These are phyloP conservation scores for Tulasnella sp. DNA, from an alignment of 768 basidiomycete genomes.

Conservation along the genomic window DNA sequence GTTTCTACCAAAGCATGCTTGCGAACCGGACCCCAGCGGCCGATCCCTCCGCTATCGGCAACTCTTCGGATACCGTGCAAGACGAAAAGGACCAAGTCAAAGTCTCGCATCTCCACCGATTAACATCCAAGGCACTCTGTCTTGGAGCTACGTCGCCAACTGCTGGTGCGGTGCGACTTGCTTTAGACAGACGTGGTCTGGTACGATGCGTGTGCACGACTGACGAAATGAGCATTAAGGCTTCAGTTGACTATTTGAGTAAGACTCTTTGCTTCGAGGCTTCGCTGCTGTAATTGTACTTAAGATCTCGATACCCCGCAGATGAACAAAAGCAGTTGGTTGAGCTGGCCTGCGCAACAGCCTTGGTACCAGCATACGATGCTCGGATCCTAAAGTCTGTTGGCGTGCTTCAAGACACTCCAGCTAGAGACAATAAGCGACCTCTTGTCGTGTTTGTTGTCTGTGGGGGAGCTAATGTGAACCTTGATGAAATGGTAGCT, in stretches of 20 bases:
- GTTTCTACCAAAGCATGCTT: slow-evolving; percentile 72
- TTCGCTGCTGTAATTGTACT: background rate
- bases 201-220: slow-evolving; percentile 64
- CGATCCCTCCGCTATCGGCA: background rate
- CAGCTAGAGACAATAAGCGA: slow-evolving; percentile 40
- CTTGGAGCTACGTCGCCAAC: slow-evolving; percentile 71
- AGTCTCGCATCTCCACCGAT: slow-evolving; percentile 59
- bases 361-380: slow-evolving; percentile 68
- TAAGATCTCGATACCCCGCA: slow-evolving; percentile 39
- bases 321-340: slow-evolving; percentile 77
- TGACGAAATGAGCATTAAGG: slow-evolving; percentile 71
- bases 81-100: slow-evolving; percentile 53
- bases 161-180: slow-evolving; percentile 64
- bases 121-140: slow-evolving; percentile 70
- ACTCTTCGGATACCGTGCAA: slow-evolving; percentile 47
- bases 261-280: slow-evolving; percentile 38
- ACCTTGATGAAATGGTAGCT: slow-evolving; percentile 55
- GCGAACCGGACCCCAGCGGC: slow-evolving; percentile 45
- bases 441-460: slow-evolving; percentile 58
- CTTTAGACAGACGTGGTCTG: slow-evolving; percentile 60
- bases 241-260: slow-evolving; percentile 63
- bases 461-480: slow-evolving; percentile 73
- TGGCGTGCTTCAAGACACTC: slow-evolving; percentile 41
- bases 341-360: slow-evolving; percentile 74
- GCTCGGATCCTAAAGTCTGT: slow-evolving; percentile 57